phyloP scores from a whole-genome alignment of 805 yeast genomes.

The Saccharomycopsis malanga region DNA sequence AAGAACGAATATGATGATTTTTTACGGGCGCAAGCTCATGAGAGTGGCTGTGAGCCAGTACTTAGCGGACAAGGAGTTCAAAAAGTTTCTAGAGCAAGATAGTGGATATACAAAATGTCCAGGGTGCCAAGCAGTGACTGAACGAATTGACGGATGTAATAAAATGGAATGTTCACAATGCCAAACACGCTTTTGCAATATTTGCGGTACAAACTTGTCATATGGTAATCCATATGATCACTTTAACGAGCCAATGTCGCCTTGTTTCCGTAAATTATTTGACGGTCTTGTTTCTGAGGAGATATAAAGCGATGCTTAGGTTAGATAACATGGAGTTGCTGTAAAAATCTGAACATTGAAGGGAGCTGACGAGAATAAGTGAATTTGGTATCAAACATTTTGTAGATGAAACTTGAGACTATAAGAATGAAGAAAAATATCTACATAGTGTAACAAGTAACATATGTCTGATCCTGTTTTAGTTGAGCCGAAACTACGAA shows the following conservation, averaged over 20 bases:
- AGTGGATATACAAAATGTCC: background rate
- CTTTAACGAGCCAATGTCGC: background rate
- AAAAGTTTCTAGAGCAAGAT: background rate
- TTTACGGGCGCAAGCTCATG: background rate
- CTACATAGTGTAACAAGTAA: no score
- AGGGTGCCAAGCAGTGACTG: background rate
- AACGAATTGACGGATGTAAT: background rate
- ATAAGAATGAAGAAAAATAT: no score
- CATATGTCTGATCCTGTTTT: no score
- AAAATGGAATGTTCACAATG: background rate
- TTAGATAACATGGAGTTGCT: no score
- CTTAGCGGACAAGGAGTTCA: background rate
- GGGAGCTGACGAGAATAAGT: no score
- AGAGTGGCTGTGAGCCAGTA: background rate
- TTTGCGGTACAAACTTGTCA: background rate
- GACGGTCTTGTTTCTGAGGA: background rate
- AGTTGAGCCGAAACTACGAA: no score
- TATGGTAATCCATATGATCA: background rate
- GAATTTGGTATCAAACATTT: no score
- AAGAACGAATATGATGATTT: background rate
- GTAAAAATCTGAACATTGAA: no score
- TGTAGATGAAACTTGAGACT: no score
- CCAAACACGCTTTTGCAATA: background rate
- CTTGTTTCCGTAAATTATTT: background rate
- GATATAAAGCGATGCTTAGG: no score